Percentiles rank a stretch among this genome's conserved stretches.
Evolutionary conservation across 176 grass and related monocot genomes (phyloP).

Genomic region (Coix lacrymajobi): DNA sequence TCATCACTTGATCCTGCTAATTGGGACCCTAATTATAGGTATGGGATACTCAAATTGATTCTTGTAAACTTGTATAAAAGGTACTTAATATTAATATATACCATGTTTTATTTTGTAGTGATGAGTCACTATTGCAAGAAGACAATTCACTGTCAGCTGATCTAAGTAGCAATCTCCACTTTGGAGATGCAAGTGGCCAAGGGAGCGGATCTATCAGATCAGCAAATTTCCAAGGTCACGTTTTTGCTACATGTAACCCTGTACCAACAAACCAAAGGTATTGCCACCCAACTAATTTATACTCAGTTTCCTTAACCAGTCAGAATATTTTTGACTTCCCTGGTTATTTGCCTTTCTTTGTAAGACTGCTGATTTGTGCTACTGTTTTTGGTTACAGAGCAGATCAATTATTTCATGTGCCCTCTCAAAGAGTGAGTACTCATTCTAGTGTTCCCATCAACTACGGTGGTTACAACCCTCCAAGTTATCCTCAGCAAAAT

Average conservation of each 20-base stretch:
- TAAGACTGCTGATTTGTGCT: neutral
- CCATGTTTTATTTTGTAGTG: slow-evolving; percentile 46
- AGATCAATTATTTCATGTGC: slow-evolving; percentile 24
- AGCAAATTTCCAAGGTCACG: slow-evolving; percentile 48
- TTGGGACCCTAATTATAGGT: slow-evolving; percentile 99
- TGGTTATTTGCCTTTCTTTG: neutral
- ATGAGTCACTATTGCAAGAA: slow-evolving; percentile 90
- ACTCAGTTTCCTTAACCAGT: neutral
- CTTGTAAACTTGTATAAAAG: slow-evolving; percentile 28
- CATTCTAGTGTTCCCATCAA: slow-evolving; percentile 31
- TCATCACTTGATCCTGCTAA: slow-evolving; percentile 63
- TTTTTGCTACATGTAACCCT: slow-evolving; percentile 44
- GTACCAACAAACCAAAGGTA: slow-evolving; percentile 68
- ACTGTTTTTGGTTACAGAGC: slow-evolving; percentile 37
- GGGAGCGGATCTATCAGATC: slow-evolving; percentile 35
- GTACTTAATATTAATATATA: neutral
- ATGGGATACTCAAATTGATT: slow-evolving; percentile 21
- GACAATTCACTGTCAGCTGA: slow-evolving; percentile 62
- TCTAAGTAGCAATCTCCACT: slow-evolving; percentile 45
- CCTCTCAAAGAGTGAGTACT: slow-evolving; percentile 28
- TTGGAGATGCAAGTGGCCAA: slow-evolving; percentile 37
- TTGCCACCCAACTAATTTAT: neutral
- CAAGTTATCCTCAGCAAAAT: slow-evolving; percentile 38
- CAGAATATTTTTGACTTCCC: neutral
- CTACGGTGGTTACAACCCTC: slow-evolving; percentile 29